Evolutionary conservation across 2,329 filamentous ascomycete species (phyloP), one percentile per base, ranked within the genome.

Genomic region (Sporothrix pseudoabietina): DNA sequence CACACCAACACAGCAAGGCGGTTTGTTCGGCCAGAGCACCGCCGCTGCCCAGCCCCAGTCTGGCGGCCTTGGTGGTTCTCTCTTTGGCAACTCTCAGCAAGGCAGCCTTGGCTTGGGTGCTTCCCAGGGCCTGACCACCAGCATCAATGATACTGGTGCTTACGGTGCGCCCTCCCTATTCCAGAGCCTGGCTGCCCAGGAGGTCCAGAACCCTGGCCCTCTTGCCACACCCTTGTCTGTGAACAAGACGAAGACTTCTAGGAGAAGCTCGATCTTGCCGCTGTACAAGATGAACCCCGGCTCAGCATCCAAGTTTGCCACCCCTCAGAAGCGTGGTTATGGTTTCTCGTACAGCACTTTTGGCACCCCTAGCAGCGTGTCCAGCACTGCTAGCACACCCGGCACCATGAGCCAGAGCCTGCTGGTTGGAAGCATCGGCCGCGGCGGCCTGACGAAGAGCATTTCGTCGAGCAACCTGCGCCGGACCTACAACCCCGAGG

Each of bases 331-430:
- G 83, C 89, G 92, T 72, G 94, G 93, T 5, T 98, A 93, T 79
- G 95, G 95, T 2, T 97, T 98, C 80, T 94, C 92, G 1, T 98
- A 98, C 82, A 97, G 94, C 76, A 94, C 91, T 2, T 97, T 97
- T 78, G 94, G 93, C 61, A 94, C 92, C 1, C 94, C 95, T 6
- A 89, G 86, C 73, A 93, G 89, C 77, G 88, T 88, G 30, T 88
- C 91, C 4, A 90, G 91, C 79, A 87, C 85, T 52, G 85, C 88
- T 59, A 93, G 91, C 80, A 92, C 92, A 7, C 92, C 93, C 5
- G 90, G 86, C 22, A 65, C 70, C 16, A 83, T 92, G 70, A 88
- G 89, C 32, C 89, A 89, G 78, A 94, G 90, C 79, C 81, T 94
- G 49, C 81, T 91, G 4, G 87, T 86, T 71, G 86, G 89, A n/a